Evolutionary conservation across 2,329 filamentous ascomycete genomes (phyloP).

Genomic region (Exserohilum turcica): DNA sequence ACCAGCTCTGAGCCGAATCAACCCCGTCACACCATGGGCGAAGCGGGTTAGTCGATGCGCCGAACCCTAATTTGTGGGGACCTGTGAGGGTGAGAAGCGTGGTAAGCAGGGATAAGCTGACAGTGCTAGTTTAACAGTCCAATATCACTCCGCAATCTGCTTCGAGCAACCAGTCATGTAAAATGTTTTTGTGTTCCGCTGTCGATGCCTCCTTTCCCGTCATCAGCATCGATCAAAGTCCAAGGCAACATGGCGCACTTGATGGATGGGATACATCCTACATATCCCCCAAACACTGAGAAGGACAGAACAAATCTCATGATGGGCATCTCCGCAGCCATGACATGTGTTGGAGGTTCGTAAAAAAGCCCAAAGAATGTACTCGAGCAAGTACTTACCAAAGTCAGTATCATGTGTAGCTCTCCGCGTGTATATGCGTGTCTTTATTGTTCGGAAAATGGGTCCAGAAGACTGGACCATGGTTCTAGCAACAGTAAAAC

Average conservation of each 20-base stretch:
- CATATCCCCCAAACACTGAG: constrained; percentile 18
- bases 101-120: too few species aligned
- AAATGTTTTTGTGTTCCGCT: too few species aligned
- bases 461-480: constrained; percentile 41
- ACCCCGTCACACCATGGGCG: too few species aligned
- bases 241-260: constrained; percentile 12
- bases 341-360: constrained; percentile 31
- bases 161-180: too few species aligned
- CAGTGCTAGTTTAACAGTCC: too few species aligned
- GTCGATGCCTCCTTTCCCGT: too few species aligned
- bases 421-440: constrained; percentile 30
- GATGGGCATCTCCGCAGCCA: constrained; percentile 26
- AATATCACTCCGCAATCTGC: too few species aligned
- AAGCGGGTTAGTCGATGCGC: too few species aligned
- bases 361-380: background rate
- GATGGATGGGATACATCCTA: constrained; percentile 13
- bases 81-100: too few species aligned
- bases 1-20: too few species aligned
- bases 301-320: constrained; percentile 23
- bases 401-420: constrained; percentile 30
- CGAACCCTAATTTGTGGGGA: too few species aligned
- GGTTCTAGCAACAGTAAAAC: constrained; percentile 32
- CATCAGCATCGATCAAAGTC: too few species aligned
- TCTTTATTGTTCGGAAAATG: constrained; percentile 28
- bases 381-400: constrained; percentile 1